Percentiles rank a stretch among this genome's conserved stretches.
These are phyloP conservation scores for Malassezia caprae DNA, from an alignment of 1,284 basidiomycete genomes.

Conservation along the genomic window DNA sequence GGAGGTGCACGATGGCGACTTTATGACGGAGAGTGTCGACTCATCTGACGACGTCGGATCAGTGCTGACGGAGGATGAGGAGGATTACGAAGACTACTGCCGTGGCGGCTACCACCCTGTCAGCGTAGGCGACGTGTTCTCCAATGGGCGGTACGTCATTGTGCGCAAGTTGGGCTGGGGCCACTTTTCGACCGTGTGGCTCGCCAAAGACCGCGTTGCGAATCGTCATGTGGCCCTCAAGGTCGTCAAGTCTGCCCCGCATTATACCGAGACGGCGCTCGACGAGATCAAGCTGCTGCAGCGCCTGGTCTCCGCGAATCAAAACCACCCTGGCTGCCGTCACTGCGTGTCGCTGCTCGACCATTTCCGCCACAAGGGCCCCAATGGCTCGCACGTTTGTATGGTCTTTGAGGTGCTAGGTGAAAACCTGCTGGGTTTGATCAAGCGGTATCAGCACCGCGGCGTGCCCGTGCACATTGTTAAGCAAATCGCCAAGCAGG, in stretches of 20 bases:
- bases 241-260: constrained; percentile 91
- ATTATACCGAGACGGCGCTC: constrained; percentile 94
- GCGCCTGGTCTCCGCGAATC: constrained; percentile 75
- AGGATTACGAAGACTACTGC: constrained; percentile 50
- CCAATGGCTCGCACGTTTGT: constrained; percentile 93
- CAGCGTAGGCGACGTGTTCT: constrained; percentile 85
- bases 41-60: constrained; percentile 20
- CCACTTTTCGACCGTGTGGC: constrained; percentile 61
- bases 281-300: constrained; percentile 98
- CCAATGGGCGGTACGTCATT: constrained; percentile 75
- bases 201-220: constrained; percentile 52
- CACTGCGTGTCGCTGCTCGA: constrained; percentile 87
- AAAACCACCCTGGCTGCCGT: constrained; percentile 50
- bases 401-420: constrained; percentile 99
- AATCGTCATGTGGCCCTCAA: constrained; percentile 95
- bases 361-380: constrained; percentile 90
- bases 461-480: constrained; percentile 89
- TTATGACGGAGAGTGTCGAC: background rate
- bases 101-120: constrained; percentile 77
- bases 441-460: constrained; percentile 89
- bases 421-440: constrained; percentile 92
- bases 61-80: constrained; percentile 50
- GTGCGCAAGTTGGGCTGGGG: constrained; percentile 97
- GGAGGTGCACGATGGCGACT: constrained; percentile 9
- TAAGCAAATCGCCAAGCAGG: constrained; percentile 93